Evolutionary conservation across 2,329 filamentous ascomycete species (phyloP).

Genomic region (Monosporascus sp.): DNA sequence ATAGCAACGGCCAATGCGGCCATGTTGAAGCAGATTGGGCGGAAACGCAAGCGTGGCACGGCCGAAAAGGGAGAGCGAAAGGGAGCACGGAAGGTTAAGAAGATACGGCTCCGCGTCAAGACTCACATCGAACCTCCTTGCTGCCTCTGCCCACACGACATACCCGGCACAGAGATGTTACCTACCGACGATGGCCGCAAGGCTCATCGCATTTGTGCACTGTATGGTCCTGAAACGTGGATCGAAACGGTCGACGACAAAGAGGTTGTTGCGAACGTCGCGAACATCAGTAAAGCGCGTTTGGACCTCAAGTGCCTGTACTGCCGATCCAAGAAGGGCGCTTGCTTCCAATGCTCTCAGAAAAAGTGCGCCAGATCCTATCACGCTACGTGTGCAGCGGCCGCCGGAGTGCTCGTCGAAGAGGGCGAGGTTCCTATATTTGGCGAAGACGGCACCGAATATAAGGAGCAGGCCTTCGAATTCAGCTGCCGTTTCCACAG

Average conservation of each 20-base stretch:
- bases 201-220: constrained; percentile 82
- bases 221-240: constrained; percentile 88
- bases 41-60: constrained; percentile 63
- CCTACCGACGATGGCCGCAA: constrained; percentile 82
- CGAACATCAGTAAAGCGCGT: constrained; percentile 79
- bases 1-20: constrained; percentile 70
- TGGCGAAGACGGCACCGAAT: constrained; percentile 85
- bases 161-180: constrained; percentile 74
- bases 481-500: constrained; percentile 94
- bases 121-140: constrained; percentile 72
- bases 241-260: constrained; percentile 66
- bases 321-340: constrained; percentile 90
- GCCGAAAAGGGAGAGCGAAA: constrained; percentile 44
- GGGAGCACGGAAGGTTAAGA: constrained; percentile 65
- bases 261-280: constrained; percentile 72
- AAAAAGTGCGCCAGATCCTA: constrained; percentile 93
- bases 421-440: constrained; percentile 80
- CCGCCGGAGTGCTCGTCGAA: constrained; percentile 88
- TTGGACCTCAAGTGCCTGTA: constrained; percentile 91
- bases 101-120: constrained; percentile 70
- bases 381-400: constrained; percentile 88
- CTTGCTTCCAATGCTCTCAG: constrained; percentile 92
- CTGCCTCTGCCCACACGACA: constrained; percentile 86
- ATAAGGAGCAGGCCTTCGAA: constrained; percentile 85
- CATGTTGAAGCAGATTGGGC: constrained; percentile 52